Percentiles rank a stretch among this genome's conserved stretches.
Evolutionary conservation across 2,329 filamentous ascomycete species (phyloP).

Genomic region (Aspergillus brasiliensis): DNA sequence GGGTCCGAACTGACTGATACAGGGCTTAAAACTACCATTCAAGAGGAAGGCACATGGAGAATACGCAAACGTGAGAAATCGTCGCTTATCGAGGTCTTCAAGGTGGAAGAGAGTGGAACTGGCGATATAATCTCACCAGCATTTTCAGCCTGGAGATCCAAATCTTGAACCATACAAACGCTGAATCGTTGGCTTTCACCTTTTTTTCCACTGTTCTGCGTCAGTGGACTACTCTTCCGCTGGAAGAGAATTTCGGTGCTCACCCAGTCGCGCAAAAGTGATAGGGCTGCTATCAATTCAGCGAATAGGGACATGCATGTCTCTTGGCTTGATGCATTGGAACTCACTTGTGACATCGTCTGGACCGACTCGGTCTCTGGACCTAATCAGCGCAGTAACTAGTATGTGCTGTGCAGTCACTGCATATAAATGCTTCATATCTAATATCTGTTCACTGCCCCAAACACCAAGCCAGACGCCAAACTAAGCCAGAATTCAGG

Average conservation of each 20-base stretch:
- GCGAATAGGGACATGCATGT: not conserved
- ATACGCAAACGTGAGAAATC: constrained; percentile 68
- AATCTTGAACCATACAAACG: constrained; percentile 7
- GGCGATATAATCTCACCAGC: constrained; percentile 75
- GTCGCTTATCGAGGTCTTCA: constrained; percentile 70
- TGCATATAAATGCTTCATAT: not conserved
- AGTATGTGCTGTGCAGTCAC: not conserved
- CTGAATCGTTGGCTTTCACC: not conserved
- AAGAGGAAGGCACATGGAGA: constrained; percentile 74
- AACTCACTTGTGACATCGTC: not conserved
- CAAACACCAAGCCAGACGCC: not conserved
- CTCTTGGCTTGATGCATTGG: not conserved
- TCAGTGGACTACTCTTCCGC: not conserved
- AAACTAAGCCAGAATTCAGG: not conserved
- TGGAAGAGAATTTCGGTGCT: not conserved
- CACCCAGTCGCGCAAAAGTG: not conserved
- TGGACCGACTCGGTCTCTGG: not conserved
- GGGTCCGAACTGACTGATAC: not conserved
- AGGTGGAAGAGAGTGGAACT: constrained; percentile 71
- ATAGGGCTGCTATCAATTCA: not conserved
- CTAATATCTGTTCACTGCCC: not conserved
- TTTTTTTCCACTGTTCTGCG: not conserved
- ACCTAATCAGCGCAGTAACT: not conserved
- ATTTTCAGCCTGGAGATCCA: constrained; percentile 70
- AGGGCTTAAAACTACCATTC: constrained; percentile 66